Conservation (phyloP, 345 rosid species). For the Ailanthus altissimus region DNA sequence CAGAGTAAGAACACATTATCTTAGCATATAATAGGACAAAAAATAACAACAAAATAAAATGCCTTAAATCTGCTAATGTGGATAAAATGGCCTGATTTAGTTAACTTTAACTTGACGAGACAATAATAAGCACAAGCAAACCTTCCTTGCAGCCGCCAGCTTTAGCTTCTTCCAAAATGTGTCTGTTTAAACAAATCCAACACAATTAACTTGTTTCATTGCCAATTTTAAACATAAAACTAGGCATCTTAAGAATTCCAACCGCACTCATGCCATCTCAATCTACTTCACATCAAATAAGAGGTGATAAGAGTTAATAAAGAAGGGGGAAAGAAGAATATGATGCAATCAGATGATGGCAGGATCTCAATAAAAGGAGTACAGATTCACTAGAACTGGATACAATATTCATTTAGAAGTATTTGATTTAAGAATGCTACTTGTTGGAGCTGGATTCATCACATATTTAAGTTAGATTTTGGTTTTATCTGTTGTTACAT, state of each 20-base stretch:
- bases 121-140: conserved; percentile 22
- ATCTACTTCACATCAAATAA: background rate
- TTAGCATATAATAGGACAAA: background rate
- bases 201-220: background rate
- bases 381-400: background rate
- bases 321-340: background rate
- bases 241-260: background rate
- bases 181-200: conserved; percentile 44
- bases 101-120: background rate
- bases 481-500: background rate
- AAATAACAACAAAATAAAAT: too few relatives aligned
- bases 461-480: background rate
- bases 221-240: background rate
- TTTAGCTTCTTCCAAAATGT: conserved; percentile 83
- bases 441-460: background rate
- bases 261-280: background rate
- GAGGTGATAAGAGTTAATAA: background rate
- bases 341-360: background rate
- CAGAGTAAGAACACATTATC: background rate
- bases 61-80: background rate
- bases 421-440: background rate
- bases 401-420: background rate
- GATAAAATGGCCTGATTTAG: background rate
- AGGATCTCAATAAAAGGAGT: too few relatives aligned
- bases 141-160: conserved; percentile 66